Evolutionary conservation across 2,329 filamentous ascomycete genomes (phyloP), one percentile per base, ranked within the genome.

Genomic region (Aurifilum marmelostoma): DNA sequence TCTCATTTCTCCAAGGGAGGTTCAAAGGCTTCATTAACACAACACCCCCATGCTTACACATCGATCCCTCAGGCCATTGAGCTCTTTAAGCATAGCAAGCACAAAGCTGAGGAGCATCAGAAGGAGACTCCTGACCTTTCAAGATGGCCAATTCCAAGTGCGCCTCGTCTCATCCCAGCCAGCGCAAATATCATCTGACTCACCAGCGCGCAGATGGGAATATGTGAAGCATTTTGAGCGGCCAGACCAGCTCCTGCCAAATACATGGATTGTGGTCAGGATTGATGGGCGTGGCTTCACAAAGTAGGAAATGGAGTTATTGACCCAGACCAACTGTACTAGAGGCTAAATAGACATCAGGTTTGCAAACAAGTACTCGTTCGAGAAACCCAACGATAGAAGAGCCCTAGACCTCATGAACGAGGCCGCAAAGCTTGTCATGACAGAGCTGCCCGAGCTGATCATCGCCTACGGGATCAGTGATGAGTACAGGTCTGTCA

Each of bases 261-360:
- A 97, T 77, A 98, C 95, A 34, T 99, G 94, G 94, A 91, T 98
- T 68, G 93, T 98, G 27, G 90, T 99, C 67, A 90, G 96, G 70
- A 90, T 99, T 75, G 96, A 99, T 80, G 96, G 96, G 32, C 87
- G 95, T 72, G 94, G 94, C 24, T 99, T 99, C 80, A 96, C 94
- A 75, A 97, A 97, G 93, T 97, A 83, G 77, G 80, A 76, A 12
- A 61, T 34, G 41, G 32, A 14, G 59, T 34, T 54, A 7, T 69
- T 21, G 41, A 56, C 52, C 67, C 27, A 24, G 32, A 34, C 8
- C 27, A n/a, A 39, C 29, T 24, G 37, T 41, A n/a, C 32, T 7
- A 61, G 34, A 70, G 21, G 47, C n/a, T 74, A 71, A 78, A 58
- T 73, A 65, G 14, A 63, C 16, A 43, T 24, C 71, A 97, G 92